phyloP scores from a whole-genome alignment of 2,329 filamentous ascomycete species.

The Fusarium pseudocircinatum region DNA sequence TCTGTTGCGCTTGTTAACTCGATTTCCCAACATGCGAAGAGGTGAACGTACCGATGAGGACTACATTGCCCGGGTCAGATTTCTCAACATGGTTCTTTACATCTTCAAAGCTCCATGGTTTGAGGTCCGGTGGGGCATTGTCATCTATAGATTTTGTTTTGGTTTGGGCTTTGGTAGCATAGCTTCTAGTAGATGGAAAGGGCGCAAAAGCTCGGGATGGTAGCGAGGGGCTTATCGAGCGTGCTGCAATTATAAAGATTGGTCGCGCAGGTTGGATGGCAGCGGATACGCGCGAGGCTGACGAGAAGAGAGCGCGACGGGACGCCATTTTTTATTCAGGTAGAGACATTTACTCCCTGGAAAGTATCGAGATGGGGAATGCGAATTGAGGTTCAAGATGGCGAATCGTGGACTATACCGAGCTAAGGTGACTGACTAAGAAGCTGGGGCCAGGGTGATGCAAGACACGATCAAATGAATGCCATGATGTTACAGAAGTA shows the following conservation, averaged over 20 bases:
- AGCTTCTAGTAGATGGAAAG: conserved; percentile 14
- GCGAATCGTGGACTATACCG: neutral
- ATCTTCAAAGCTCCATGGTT: conserved; percentile 61
- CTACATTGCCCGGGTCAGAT: conserved; percentile 41
- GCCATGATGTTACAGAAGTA: neutral
- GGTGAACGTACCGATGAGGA: conserved; percentile 57
- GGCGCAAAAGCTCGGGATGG: conserved; percentile 10
- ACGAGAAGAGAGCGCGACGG: conserved; percentile 29
- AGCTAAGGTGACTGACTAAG: conserved; percentile 20
- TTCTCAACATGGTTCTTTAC: conserved; percentile 51
- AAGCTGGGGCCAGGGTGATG: conserved; percentile 17
- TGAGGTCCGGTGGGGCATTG: conserved; percentile 40
- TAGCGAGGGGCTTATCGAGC: neutral
- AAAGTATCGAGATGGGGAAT: neutral
- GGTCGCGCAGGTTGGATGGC: conserved; percentile 8
- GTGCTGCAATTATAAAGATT: conserved; percentile 11
- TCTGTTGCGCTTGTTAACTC: conserved; percentile 55
- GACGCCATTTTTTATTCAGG: conserved; percentile 24
- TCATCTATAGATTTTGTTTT: neutral
- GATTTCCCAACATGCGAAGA: neutral
- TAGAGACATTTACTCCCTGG: neutral
- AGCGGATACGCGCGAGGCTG: conserved; percentile 29
- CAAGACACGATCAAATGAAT: conserved; percentile 1
- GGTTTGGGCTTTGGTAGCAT: conserved; percentile 6
- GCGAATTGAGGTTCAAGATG: conserved; percentile 16